These are phyloP conservation scores for Xylaria sp. DNA, from an alignment of 2,329 filamentous ascomycete genomes.

Conservation along the genomic window DNA sequence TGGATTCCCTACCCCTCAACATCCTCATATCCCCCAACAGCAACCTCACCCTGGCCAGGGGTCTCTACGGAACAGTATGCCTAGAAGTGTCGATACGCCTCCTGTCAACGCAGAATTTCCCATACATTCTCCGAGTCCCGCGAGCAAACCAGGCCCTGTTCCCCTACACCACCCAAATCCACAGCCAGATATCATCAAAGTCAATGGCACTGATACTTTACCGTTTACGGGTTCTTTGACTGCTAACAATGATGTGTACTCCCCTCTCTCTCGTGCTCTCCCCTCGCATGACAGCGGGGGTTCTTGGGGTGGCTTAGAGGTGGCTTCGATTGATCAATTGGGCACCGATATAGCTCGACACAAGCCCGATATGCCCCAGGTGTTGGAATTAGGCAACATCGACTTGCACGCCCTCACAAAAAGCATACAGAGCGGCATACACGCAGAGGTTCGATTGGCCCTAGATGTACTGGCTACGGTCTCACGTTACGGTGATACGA, in stretches of 20 bases:
- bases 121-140: constrained; percentile 53
- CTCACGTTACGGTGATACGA: constrained; percentile 63
- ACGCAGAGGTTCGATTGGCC: constrained; percentile 86
- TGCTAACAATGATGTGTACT: constrained; percentile 58
- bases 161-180: constrained; percentile 46
- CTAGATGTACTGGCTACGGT: constrained; percentile 81
- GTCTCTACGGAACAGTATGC: constrained; percentile 57
- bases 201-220: constrained; percentile 34
- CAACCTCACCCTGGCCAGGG: constrained; percentile 49
- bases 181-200: constrained; percentile 38
- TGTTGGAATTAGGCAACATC: constrained; percentile 82
- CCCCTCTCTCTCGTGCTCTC: constrained; percentile 57
- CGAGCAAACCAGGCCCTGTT: constrained; percentile 48
- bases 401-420: constrained; percentile 89
- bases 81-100: constrained; percentile 56
- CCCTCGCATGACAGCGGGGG: constrained; percentile 49
- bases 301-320: constrained; percentile 68
- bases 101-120: constrained; percentile 49
- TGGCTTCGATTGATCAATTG: constrained; percentile 67
- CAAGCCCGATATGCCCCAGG: constrained; percentile 75
- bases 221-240: constrained; percentile 46
- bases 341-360: constrained; percentile 69
- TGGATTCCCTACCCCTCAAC: constrained; percentile 54
- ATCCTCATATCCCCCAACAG: constrained; percentile 51
- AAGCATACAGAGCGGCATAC: constrained; percentile 87